Percentiles rank a stretch among this genome's conserved stretches.
Evolutionary conservation across 225 moss, liverwort and hornwort genomes (phyloP).

Genomic region (Asterella californica): DNA sequence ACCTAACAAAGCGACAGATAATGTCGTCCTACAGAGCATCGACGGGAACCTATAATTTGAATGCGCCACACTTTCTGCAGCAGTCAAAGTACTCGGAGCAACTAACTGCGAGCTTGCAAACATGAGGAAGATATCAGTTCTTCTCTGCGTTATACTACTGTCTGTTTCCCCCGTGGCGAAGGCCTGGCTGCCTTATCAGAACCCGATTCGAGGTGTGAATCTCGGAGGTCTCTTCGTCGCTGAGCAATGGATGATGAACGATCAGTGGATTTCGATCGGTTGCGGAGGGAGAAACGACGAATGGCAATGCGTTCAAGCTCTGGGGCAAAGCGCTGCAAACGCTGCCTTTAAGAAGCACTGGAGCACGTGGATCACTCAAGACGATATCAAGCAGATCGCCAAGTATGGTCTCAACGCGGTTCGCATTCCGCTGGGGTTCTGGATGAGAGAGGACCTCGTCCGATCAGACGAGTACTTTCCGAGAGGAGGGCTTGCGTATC

Average conservation of each 20-base stretch:
- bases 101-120: too few species aligned
- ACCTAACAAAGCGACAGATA: too few species aligned
- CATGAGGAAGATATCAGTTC: neutral
- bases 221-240: constrained; percentile 27
- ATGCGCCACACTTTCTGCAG: too few species aligned
- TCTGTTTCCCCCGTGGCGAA: neutral
- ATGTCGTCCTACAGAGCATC: too few species aligned
- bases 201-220: constrained; percentile 35
- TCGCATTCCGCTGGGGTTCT: constrained; percentile 31
- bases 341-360: constrained; percentile 25
- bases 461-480: constrained; percentile 19
- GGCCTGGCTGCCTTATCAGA: constrained; percentile 27
- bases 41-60: too few species aligned
- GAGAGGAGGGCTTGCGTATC: constrained; percentile 1
- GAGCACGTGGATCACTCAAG: constrained; percentile 25
- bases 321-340: constrained; percentile 14
- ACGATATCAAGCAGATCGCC: constrained; percentile 23
- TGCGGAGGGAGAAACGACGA: constrained; percentile 18
- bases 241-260: constrained; percentile 37
- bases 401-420: constrained; percentile 31
- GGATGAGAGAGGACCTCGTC: constrained; percentile 31
- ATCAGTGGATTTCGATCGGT: constrained; percentile 29
- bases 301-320: constrained; percentile 7
- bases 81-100: too few species aligned
- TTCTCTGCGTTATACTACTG: neutral